phyloP scores from a whole-genome alignment of 2,329 filamentous ascomycete genomes.

The Aspergillus chevalieri region DNA sequence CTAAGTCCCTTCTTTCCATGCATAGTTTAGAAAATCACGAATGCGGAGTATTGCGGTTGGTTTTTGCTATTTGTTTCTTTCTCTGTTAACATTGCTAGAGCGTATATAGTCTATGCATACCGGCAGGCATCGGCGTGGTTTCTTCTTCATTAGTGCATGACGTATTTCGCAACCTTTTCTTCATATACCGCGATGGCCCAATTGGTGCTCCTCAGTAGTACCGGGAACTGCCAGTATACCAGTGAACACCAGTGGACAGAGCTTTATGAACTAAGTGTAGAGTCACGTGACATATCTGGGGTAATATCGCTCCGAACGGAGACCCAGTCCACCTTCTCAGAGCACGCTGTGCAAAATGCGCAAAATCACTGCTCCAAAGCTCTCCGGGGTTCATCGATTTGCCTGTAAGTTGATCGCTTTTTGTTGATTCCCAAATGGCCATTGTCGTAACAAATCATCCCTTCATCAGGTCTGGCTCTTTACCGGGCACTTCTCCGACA shows the following conservation, averaged over 20 bases:
- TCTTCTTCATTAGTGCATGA: constrained; percentile 9
- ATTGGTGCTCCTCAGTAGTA: too few relatives aligned
- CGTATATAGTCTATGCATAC: constrained; percentile 36
- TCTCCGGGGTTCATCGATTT: constrained; percentile 38
- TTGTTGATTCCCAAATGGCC: neutral
- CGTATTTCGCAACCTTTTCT: too few relatives aligned
- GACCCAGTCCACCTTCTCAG: neutral
- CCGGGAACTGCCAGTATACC: too few relatives aligned
- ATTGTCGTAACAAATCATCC: constrained; percentile 1
- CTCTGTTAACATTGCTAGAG: constrained; percentile 22
- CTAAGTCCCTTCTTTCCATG: constrained; percentile 18
- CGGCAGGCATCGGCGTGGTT: constrained; percentile 27
- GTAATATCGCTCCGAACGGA: neutral
- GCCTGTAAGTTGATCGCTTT: constrained; percentile 29
- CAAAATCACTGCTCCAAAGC: constrained; percentile 26
- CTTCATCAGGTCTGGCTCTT: constrained; percentile 34
- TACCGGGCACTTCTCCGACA: constrained; percentile 42
- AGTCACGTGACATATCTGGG: constrained; percentile 7
- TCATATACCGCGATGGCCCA: too few relatives aligned
- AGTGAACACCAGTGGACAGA: neutral
- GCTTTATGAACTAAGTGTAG: constrained; percentile 10
- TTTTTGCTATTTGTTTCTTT: constrained; percentile 16
- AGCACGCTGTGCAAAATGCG: constrained; percentile 27
- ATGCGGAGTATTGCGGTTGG: constrained; percentile 26
- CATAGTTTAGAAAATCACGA: constrained; percentile 12